Evolutionary conservation across 257 asterid genomes (phyloP).

Genomic region (Cinchona pubescens): DNA sequence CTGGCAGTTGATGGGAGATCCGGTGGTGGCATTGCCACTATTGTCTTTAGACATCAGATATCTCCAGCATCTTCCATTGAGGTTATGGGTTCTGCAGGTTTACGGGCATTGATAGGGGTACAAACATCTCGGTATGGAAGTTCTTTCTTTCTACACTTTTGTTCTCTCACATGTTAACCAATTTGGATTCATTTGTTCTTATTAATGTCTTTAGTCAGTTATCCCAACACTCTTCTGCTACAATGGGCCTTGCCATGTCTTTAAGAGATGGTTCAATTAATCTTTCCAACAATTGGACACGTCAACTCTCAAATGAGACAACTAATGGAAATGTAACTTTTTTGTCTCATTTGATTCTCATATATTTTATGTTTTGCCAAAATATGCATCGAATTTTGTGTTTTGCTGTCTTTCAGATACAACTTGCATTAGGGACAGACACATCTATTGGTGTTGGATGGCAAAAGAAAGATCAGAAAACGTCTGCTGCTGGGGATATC

Average conservation of each 20-base stretch:
- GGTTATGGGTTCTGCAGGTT: slow-evolving; percentile 71
- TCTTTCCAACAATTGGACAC: slow-evolving; percentile 88
- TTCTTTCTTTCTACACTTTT: not conserved
- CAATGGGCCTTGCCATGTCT: slow-evolving; percentile 76
- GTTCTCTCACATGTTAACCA: slow-evolving; percentile 5
- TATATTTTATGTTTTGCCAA: not conserved
- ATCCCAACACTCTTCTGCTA: slow-evolving; percentile 76
- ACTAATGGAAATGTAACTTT: slow-evolving; percentile 69
- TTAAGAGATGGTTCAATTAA: slow-evolving; percentile 84
- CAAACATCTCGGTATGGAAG: slow-evolving; percentile 72
- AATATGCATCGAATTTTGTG: not conserved
- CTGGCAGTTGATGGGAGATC: slow-evolving; percentile 62
- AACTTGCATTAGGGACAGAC: slow-evolving; percentile 77
- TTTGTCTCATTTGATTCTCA: not conserved
- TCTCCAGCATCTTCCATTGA: slow-evolving; percentile 74
- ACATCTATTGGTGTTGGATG: slow-evolving; percentile 86
- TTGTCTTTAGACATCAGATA: slow-evolving; percentile 67
- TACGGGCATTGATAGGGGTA: slow-evolving; percentile 73
- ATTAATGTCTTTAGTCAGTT: slow-evolving; percentile 54
- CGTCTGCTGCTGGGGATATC: slow-evolving; percentile 81
- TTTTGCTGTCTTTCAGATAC: slow-evolving; percentile 52
- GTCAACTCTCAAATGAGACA: slow-evolving; percentile 77
- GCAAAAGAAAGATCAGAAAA: slow-evolving; percentile 73
- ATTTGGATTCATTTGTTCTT: not conserved
- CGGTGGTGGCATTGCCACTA: slow-evolving; percentile 83